Base-by-base conservation (phyloP, 1,284 basidiomycete genomes). In the Austroboletus sp. region DNA sequence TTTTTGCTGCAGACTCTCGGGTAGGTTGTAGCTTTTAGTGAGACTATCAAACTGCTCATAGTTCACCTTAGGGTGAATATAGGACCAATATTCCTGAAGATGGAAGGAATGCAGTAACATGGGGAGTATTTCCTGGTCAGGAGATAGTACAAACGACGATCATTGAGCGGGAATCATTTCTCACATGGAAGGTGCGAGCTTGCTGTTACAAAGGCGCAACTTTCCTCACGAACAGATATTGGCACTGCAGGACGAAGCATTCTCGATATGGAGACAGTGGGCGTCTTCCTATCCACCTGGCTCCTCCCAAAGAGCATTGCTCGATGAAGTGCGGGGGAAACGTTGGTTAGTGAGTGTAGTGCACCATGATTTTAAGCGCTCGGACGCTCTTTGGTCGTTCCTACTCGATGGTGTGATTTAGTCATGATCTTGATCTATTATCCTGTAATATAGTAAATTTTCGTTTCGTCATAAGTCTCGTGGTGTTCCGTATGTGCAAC, bases 131-230 rank as follows among this genome's bases (percentile, higher is more conserved):
- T 69, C 92, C 96, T 4, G 92, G 90, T 0, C 86, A 94, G 62
- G 96, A 99, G 67, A 87, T 99, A 48, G 80, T 87, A 2, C 95
- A 98, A 63, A 91, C 94, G 7, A 99, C 96, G 0, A 97, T 98
- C 57, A 98, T 99, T 43, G 96, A 98, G 60, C 78, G 77, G 45
- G 82, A 89, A 52, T 94, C 90, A 6, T 97, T 97, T 72, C 66
- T 91, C 32, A 82, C 89, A 1, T 96, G 92, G 92, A 94, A 92
- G 82, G 89, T 87, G 31, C 29, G 71, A 56, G 7, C 26, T 39
- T 12, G 23, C 1, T 41, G 23, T 15, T 12, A n/a, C 29, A 8
- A 42, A 23, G 3, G 11, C 27, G 19, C 36, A 36, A 32, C 27
- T 12, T 8, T 34, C 38, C 23, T 21, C 33, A 27, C 42, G 27